Evolutionary conservation across 495 filamentous ascomycete genomes (phyloP).

Genomic region (Penicillium robsamsonii): DNA sequence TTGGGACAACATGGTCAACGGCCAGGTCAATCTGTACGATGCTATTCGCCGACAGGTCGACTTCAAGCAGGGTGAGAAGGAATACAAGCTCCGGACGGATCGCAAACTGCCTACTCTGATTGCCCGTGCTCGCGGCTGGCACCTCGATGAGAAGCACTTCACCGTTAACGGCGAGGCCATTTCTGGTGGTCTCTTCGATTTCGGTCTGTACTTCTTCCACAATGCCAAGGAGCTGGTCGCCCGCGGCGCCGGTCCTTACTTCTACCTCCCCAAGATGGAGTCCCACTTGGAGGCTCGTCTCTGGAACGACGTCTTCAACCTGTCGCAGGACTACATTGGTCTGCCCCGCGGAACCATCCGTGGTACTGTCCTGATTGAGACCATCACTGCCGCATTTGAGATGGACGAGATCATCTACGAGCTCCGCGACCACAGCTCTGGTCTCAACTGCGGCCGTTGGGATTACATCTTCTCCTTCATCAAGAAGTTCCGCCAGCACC

Average conservation of each 20-base stretch:
- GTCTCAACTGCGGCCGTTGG: conserved; percentile 98
- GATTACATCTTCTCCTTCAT: conserved; percentile 99
- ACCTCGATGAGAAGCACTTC: conserved; percentile 98
- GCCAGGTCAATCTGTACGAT: conserved; percentile 97
- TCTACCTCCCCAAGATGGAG: conserved; percentile 99
- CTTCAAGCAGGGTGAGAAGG: conserved; percentile 92
- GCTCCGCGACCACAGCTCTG: conserved; percentile 92
- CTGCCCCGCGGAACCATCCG: conserved; percentile 90
- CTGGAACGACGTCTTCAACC: conserved; percentile 99
- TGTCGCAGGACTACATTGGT: conserved; percentile 87
- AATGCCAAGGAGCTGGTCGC: conserved; percentile 88
- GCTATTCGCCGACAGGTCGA: conserved; percentile 92
- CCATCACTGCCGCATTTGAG: conserved; percentile 97
- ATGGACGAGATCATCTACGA: conserved; percentile 99
- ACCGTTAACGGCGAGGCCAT: conserved; percentile 95
- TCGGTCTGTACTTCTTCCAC: conserved; percentile 99
- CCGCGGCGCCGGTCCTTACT: conserved; percentile 88
- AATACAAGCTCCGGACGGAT: conserved; percentile 95
- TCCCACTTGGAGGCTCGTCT: conserved; percentile 94
- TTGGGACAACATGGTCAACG: conserved; percentile 99
- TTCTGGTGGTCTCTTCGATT: conserved; percentile 91
- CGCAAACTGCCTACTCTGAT: conserved; percentile 76
- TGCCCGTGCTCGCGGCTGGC: conserved; percentile 86
- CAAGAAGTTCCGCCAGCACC: conserved; percentile 97
- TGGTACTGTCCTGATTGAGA: conserved; percentile 96